Percentiles rank a stretch among this genome's conserved stretches.
These are phyloP conservation scores for Aspergillus bertholletiae DNA, from an alignment of 495 filamentous ascomycete genomes.

Conservation along the genomic window DNA sequence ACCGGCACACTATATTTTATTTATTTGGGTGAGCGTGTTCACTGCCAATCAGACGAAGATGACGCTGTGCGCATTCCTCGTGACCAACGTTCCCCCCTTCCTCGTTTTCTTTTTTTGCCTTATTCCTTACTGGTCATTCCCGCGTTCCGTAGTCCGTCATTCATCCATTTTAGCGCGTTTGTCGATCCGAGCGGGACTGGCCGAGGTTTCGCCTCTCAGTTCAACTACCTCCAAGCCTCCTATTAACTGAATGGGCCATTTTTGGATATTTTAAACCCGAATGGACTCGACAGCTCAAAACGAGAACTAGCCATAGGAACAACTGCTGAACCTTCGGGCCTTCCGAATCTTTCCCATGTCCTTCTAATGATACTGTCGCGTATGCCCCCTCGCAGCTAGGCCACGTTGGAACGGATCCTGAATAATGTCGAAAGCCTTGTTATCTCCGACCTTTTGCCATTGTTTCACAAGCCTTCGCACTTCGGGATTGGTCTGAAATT, in stretches of 20 bases:
- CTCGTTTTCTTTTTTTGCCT: too few relatives aligned
- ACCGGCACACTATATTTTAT: too few relatives aligned
- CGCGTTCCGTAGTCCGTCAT: conserved; percentile 1
- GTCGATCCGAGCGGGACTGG: conserved; percentile 8
- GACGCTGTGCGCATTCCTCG: neutral
- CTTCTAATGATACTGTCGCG: conserved; percentile 1
- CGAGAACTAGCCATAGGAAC: neutral
- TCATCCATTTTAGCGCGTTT: neutral
- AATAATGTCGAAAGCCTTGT: conserved; percentile 20
- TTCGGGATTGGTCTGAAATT: neutral
- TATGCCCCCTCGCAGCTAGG: conserved; percentile 3
- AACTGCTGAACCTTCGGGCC: conserved; percentile 1
- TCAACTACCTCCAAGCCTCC: neutral
- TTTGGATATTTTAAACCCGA: neutral
- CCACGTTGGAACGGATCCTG: conserved; percentile 12
- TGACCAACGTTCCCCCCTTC: neutral
- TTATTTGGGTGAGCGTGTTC: too few relatives aligned
- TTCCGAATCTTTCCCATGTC: conserved; percentile 2
- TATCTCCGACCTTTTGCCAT: neutral
- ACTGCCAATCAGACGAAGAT: too few relatives aligned
- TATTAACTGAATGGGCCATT: neutral
- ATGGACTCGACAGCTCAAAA: neutral
- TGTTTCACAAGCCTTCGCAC: neutral
- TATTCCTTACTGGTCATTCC: neutral
- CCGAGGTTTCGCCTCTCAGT: conserved; percentile 3